Evolutionary conservation across 1,139 yeast species (phyloP).

Genomic region (Wickerhamomyces sp.): DNA sequence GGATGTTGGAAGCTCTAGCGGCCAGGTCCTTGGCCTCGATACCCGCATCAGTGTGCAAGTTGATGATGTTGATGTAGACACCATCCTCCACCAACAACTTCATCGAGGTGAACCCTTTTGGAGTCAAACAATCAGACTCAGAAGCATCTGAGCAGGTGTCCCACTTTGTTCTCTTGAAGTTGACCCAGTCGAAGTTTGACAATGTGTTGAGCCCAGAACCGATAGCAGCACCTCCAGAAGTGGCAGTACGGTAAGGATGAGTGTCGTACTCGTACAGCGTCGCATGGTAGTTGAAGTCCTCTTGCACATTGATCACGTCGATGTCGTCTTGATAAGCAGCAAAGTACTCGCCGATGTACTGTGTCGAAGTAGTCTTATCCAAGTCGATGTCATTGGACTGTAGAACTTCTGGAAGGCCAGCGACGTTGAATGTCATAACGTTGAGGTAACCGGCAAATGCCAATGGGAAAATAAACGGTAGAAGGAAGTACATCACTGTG

Average conservation of each 20-base stretch:
- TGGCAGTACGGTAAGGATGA: constrained; percentile 7
- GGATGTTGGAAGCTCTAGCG: constrained; percentile 7
- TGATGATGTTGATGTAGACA: constrained; percentile 7
- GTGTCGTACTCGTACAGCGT: constrained; percentile 7
- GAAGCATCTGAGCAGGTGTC: constrained; percentile 8
- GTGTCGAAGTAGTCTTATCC: constrained; percentile 6
- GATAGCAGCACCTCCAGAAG: constrained; percentile 7
- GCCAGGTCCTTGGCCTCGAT: constrained; percentile 4
- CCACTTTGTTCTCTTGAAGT: constrained; percentile 8
- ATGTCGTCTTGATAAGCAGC: neutral
- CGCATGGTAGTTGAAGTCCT: constrained; percentile 9
- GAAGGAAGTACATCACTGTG: neutral
- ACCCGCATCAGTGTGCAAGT: constrained; percentile 9
- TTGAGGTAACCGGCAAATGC: neutral
- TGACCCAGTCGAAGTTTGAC: constrained; percentile 8
- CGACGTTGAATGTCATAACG: neutral
- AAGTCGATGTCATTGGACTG: constrained; percentile 5
- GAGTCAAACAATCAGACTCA: constrained; percentile 7
- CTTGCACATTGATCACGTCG: constrained; percentile 10
- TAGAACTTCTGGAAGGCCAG: constrained; percentile 4
- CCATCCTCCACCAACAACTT: constrained; percentile 6
- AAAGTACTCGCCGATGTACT: constrained; percentile 5
- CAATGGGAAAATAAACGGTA: neutral
- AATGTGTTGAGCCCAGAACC: constrained; percentile 9
- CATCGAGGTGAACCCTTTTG: constrained; percentile 9